Conservation (phyloP, 768 basidiomycete genomes). For the Xanthoconium purpureum region DNA sequence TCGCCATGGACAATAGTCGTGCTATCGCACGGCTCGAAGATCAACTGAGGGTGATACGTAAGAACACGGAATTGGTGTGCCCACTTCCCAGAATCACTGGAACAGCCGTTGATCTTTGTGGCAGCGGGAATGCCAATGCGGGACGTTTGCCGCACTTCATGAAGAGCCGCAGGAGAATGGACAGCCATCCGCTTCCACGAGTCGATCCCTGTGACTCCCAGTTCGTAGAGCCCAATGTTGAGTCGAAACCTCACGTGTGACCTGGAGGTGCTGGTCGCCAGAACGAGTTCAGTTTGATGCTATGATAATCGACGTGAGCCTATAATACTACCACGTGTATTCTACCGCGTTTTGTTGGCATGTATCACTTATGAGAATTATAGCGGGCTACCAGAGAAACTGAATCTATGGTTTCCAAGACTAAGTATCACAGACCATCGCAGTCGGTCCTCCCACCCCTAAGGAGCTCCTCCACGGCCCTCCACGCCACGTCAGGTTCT, state of each 20-base stretch:
- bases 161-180: background rate
- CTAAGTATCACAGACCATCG: background rate
- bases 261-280: conserved; percentile 1
- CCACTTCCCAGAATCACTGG: too few relatives aligned
- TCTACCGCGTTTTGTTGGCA: too few relatives aligned
- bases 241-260: too few relatives aligned
- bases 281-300: background rate
- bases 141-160: background rate
- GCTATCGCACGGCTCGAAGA: conserved; percentile 10
- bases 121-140: conserved; percentile 12
- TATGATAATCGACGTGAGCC: background rate
- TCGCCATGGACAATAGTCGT: conserved; percentile 9
- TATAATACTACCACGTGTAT: too few relatives aligned
- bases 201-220: background rate
- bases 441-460: background rate
- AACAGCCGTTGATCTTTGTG: background rate
- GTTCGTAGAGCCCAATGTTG: background rate
- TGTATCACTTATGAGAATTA: background rate
- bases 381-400: background rate
- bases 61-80: background rate
- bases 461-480: conserved; percentile 10
- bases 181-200: background rate
- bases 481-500: conserved; percentile 12
- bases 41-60: background rate
- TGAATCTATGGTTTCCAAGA: background rate